Percentiles rank a stretch among this genome's conserved stretches.
These are phyloP conservation scores for Colletotrichum plurivorum DNA, from an alignment of 2,329 filamentous ascomycete species.

Conservation along the genomic window DNA sequence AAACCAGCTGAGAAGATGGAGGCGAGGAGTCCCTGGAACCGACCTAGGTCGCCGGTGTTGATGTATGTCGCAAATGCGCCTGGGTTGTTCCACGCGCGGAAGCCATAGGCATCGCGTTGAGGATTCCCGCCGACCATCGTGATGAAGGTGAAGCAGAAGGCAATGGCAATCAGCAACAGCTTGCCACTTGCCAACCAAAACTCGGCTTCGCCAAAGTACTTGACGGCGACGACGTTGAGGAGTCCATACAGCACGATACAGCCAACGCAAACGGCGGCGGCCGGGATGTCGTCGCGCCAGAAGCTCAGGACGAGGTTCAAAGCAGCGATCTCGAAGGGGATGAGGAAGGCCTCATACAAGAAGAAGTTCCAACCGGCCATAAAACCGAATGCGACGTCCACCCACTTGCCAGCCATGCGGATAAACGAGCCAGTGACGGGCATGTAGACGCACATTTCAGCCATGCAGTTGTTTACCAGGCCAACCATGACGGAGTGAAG, in stretches of 20 bases:
- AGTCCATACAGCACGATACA: slow-evolving; percentile 42
- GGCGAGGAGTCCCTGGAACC: slow-evolving; percentile 79
- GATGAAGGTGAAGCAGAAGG: slow-evolving; percentile 83
- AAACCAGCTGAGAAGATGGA: slow-evolving; percentile 76
- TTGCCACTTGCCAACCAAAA: slow-evolving; percentile 77
- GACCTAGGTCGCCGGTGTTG: slow-evolving; percentile 72
- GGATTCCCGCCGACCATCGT: slow-evolving; percentile 86
- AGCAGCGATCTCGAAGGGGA: slow-evolving; percentile 60
- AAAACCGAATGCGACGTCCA: slow-evolving; percentile 76
- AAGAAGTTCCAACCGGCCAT: slow-evolving; percentile 62
- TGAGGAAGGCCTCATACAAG: slow-evolving; percentile 59
- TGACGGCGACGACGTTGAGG: slow-evolving; percentile 49
- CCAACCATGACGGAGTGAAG: slow-evolving; percentile 69
- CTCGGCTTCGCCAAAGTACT: slow-evolving; percentile 69
- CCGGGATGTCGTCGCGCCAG: slow-evolving; percentile 38
- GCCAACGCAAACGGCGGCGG: slow-evolving; percentile 32
- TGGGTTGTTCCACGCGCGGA: slow-evolving; percentile 75
- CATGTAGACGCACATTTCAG: slow-evolving; percentile 75
- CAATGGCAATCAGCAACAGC: slow-evolving; percentile 74
- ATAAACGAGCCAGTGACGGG: slow-evolving; percentile 76
- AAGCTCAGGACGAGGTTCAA: slow-evolving; percentile 49
- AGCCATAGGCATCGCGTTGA: slow-evolving; percentile 76
- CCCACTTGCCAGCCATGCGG: slow-evolving; percentile 75
- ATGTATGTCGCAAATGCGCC: slow-evolving; percentile 75
- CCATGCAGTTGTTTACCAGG: slow-evolving; percentile 75